Base-by-base conservation (phyloP, 352 stramenopile species). In the Pythium rishiriense region DNA sequence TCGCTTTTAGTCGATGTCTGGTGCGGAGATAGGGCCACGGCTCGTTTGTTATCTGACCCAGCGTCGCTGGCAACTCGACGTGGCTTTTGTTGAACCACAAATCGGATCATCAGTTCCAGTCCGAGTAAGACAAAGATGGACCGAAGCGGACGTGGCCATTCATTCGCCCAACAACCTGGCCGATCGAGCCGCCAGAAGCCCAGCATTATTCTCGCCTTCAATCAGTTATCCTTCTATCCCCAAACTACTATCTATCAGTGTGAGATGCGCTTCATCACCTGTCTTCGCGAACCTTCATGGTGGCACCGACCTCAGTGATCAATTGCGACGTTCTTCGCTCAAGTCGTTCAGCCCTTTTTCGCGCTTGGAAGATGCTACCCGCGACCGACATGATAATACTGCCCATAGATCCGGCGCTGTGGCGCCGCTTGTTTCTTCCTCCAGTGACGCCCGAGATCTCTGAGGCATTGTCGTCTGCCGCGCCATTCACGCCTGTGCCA, bases 371-470 rank as follows among this genome's bases (percentile, higher is more conserved):
- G 35, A 90, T 71, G 29, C 60, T 82, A 3, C 68, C 71, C 1
- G 69, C 73, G 50, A 88, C 72, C 14, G 79, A 88, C 58, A 79
- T 86, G 53, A 91, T 61, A 25, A 89, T 75, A 50, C 76, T 88
- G n/a, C 77, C 64, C 26, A 90, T 70, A 2, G 81, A 90, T 4
- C 70, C 73, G n/a, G 66, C 75, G 46, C 77, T 89, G 45, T 87
- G 72, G 33, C 77, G 66, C 29, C 77, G 64, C 37, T 37, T 39
- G 3, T 49, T 53, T 12, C 45, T 35, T 4, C 22, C n/a, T 10
- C 4, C 46, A 12, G 59, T 35, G 2, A 46, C 53, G 24, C 55
- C 52, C 4, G 58, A 54, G 12, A 58, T 24, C 17, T 70, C 69
- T 17, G 63, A 64, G 21, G 22, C 48, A 41, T 53, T 79, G 42